Evolutionary conservation across 257 asterid genomes (phyloP).

Genomic region (Buddleja alternifolia): DNA sequence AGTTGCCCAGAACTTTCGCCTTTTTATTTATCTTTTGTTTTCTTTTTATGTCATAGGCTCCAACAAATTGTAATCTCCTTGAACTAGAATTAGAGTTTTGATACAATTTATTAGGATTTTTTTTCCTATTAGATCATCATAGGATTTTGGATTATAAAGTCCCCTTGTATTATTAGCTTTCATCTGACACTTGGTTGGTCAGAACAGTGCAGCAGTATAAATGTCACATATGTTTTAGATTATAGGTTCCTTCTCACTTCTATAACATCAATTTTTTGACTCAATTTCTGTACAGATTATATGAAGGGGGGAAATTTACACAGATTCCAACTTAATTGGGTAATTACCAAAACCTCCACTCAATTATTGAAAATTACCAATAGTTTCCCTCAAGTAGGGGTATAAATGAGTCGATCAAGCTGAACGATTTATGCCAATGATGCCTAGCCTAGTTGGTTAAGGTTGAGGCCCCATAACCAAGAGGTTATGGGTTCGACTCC

Average conservation of each 20-base stretch:
- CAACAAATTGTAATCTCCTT: conserved; percentile 36
- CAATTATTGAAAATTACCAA: too few species aligned
- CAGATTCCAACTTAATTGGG: too few species aligned
- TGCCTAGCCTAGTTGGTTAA: too few species aligned
- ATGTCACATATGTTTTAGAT: conserved; percentile 4
- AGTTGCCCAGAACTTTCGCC: conserved; percentile 21
- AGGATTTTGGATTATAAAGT: conserved; percentile 4
- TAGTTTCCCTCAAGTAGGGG: too few species aligned
- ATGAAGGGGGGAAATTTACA: too few species aligned
- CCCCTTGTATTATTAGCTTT: conserved; percentile 20
- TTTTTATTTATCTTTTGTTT: neutral
- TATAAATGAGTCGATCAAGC: too few species aligned
- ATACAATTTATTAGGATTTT: neutral
- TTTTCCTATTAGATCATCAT: neutral
- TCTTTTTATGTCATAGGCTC: conserved; percentile 25
- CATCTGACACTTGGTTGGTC: conserved; percentile 8
- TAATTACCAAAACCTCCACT: too few species aligned
- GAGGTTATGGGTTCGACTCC: too few species aligned
- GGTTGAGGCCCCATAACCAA: too few species aligned
- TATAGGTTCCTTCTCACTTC: neutral
- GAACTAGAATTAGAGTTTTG: conserved; percentile 38
- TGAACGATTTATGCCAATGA: too few species aligned
- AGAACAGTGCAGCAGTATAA: conserved; percentile 10
- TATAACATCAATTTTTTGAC: neutral
- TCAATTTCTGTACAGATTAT: neutral